Conservation (phyloP, 495 filamentous ascomycete genomes). For the Penicillium robsamsonii region DNA sequence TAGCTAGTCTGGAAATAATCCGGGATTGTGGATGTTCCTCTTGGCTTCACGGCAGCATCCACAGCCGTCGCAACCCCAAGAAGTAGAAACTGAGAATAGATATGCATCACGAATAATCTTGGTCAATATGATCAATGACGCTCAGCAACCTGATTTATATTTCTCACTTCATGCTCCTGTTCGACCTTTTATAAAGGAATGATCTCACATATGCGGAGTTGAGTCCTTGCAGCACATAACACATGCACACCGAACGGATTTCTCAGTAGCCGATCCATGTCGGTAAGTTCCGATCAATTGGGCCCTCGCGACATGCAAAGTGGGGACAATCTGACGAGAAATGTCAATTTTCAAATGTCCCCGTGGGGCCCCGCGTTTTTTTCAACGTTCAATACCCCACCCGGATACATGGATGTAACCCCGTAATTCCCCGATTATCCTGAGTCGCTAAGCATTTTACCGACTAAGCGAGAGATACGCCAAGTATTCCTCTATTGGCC, state of each 20-base stretch:
- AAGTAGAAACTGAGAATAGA: background rate
- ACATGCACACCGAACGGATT: no score
- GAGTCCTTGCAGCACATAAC: background rate
- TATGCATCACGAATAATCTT: background rate
- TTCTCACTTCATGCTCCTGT: background rate
- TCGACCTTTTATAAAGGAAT: background rate
- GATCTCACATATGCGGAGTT: background rate
- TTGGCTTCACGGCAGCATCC: background rate
- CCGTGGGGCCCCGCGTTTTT: background rate
- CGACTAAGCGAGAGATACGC: background rate
- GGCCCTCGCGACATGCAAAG: background rate
- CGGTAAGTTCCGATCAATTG: background rate
- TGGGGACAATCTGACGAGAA: background rate
- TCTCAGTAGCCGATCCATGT: background rate
- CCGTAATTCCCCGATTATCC: background rate
- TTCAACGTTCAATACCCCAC: background rate
- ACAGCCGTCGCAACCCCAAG: background rate
- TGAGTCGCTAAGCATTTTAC: background rate
- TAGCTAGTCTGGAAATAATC: slow-evolving; percentile 55
- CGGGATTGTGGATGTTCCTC: slow-evolving; percentile 30
- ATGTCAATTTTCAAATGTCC: background rate
- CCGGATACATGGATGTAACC: no score
- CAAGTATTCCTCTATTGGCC: background rate
- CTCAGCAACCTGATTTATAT: background rate
- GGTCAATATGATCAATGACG: background rate